Evolutionary conservation across 2,329 filamentous ascomycete species (phyloP), one percentile per base, ranked within the genome.

Genomic region (Scleromitrula shiraiana): DNA sequence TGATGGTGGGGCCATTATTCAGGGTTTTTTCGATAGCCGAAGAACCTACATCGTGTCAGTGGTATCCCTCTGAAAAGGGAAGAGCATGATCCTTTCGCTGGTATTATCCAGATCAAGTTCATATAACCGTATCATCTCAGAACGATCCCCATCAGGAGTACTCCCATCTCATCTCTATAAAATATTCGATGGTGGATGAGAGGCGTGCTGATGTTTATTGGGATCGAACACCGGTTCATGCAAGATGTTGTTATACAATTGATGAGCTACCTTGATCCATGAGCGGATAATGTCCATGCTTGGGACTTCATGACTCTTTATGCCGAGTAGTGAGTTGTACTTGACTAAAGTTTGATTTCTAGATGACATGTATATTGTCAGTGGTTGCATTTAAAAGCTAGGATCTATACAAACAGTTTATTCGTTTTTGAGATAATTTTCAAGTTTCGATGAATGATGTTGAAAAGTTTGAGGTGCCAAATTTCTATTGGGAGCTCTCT

Each of bases 21-120:
- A 22, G n/a, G 60, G 30, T 51, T 54, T 57, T 50, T 60, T 56
- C 58, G 51, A 57, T 52, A 53, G 56, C 62, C 55, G 62, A 59
- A 56, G 59, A 58, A 62, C 63, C 62, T 70, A 63, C 63, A 66
- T 55, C 59, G 61, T 64, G 67, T 70, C 69, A 67, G 64, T 65
- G 56, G 46, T 62, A 57, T 60, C 62, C 54, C 55, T 57, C 56
- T 62, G 60, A 65, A 65, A 38, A 30, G 23, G 61, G 66, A 70
- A 69, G 72, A 78, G 87, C 88, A 95, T 94, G 88, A 93, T 95
- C 85, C 89, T 95, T 93, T 89, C 89, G 89, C 89, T 89, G 85
- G 88, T 88, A 93, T 93, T 91, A 91, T 90, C 88, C 85, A 88
- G 86, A 90, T 91, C 87, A 91, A 91, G 86, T 91, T 88, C 72